These are phyloP conservation scores for Hypoxylon crocopeplum DNA, from an alignment of 495 filamentous ascomycete species.

Conservation along the genomic window DNA sequence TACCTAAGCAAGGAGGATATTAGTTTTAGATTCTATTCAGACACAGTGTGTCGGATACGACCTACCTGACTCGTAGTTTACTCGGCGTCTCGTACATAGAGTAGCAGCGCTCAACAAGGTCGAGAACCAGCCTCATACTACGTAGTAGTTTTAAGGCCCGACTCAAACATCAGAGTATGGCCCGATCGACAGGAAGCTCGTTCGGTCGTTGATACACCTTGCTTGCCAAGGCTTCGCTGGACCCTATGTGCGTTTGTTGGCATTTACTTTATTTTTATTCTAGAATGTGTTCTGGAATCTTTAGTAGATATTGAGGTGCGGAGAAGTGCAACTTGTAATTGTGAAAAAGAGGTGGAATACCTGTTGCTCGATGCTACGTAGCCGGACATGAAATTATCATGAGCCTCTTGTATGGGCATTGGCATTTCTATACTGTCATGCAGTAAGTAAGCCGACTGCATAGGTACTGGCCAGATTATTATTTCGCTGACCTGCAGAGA, in stretches of 20 bases:
- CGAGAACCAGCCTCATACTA: too few relatives aligned
- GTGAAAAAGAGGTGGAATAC: neutral
- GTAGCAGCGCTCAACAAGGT: too few relatives aligned
- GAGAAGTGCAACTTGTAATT: constrained; percentile 2
- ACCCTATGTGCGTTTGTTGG: constrained; percentile 38
- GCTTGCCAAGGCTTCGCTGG: constrained; percentile 32
- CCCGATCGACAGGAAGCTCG: constrained; percentile 36
- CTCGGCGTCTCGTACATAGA: neutral
- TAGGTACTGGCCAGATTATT: too few relatives aligned
- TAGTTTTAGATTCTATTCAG: constrained; percentile 2
- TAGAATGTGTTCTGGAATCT: constrained; percentile 29
- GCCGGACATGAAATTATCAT: neutral
- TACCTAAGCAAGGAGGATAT: constrained; percentile 14
- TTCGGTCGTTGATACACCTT: constrained; percentile 35
- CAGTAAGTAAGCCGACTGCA: too few relatives aligned
- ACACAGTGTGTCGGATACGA: constrained; percentile 3
- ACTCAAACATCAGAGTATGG: constrained; percentile 37
- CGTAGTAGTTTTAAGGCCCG: constrained; percentile 31
- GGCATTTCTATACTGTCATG: too few relatives aligned
- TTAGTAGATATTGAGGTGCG: constrained; percentile 25
- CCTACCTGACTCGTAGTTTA: neutral
- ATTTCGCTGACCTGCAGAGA: too few relatives aligned
- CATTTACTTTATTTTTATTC: constrained; percentile 35
- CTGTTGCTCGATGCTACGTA: too few relatives aligned
- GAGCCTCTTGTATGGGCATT: too few relatives aligned